Evolutionary conservation across 2,329 filamentous ascomycete species (phyloP).

Genomic region (Diplocarpon mali): DNA sequence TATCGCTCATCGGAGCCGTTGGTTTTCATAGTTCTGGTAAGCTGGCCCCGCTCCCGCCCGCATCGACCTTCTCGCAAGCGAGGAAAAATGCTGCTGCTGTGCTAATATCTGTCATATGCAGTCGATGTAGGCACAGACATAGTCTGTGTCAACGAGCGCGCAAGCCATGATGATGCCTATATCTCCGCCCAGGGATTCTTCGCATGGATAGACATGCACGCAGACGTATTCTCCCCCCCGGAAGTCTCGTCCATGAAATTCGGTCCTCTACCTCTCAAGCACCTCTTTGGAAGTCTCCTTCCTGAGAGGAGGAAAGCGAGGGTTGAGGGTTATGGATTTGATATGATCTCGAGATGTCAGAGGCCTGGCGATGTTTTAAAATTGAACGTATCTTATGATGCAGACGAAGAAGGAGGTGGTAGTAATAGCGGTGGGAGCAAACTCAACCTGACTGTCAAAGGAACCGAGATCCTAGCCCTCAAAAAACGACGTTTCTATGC

Average conservation of each 20-base stretch:
- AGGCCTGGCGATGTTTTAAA: conserved; percentile 14
- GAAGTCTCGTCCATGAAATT: conserved; percentile 53
- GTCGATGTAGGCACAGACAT: conserved; percentile 59
- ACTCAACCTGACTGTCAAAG: background rate
- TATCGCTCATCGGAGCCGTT: conserved; percentile 48
- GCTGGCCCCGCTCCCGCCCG: too few species aligned
- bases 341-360: conserved; percentile 21
- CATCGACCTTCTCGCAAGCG: too few species aligned
- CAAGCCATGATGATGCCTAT: conserved; percentile 44
- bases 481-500: conserved; percentile 64
- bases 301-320: conserved; percentile 3
- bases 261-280: background rate
- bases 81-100: too few species aligned
- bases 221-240: conserved; percentile 53
- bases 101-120: background rate
- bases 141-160: conserved; percentile 61
- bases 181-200: conserved; percentile 50
- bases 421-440: too few species aligned
- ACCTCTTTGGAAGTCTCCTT: conserved; percentile 2
- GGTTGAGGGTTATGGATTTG: conserved; percentile 6
- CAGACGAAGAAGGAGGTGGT: conserved; percentile 3
- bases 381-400: conserved; percentile 6
- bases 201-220: conserved; percentile 59
- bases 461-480: conserved; percentile 36
- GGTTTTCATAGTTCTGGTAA: conserved; percentile 7